Evolutionary conservation across 441 rosid species (phyloP), one percentile per base, ranked within the genome.

Genomic region (Gossypium trilobum): DNA sequence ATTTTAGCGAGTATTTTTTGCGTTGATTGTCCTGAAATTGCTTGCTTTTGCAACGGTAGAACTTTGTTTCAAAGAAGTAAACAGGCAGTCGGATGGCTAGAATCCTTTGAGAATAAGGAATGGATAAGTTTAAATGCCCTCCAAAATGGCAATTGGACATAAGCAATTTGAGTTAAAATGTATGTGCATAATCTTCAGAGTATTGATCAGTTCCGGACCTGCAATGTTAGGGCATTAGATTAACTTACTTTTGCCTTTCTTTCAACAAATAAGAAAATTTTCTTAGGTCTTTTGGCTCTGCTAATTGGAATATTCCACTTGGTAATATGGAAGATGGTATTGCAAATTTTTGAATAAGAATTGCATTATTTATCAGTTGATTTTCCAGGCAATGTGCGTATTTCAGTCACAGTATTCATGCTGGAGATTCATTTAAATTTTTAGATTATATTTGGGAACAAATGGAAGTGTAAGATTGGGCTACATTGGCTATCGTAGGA

Each of bases 371-470:
- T 27, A 16, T 25, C 36, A 14, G n/a, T 61, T 31, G 66, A 31
- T 61, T 31, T 29, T 61, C 46, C 42, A 3, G 22, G 19, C 65
- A n/a, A 29, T 29, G 22, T 31, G 44, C 16, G 11, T 29, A 29
- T 60, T 60, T 17, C 65, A 14, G 65, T 60, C 14, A 13, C 16
- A 57, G 19, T 59, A 59, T 27, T 59, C 19, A 14, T 59, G 16
- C 20, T 59, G 65, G 42, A 59, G 65, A 59, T 59, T n/a, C 42
- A 6, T 19, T 5, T 29, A 29, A 3, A 59, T 29, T 59, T 29
- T 59, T 59, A 59, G 65, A 59, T 59, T 36, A 59, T 59, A 27
- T 14, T 29, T 59, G 44, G 64, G 22, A 59, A n/a, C 42, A 59
- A 31, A 61, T 61, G 23, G 23, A 16, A 61, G n/a, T 33, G 48